These are phyloP conservation scores for Fusarium sterilihyphosum DNA, from an alignment of 2,329 filamentous ascomycete species.

Conservation along the genomic window DNA sequence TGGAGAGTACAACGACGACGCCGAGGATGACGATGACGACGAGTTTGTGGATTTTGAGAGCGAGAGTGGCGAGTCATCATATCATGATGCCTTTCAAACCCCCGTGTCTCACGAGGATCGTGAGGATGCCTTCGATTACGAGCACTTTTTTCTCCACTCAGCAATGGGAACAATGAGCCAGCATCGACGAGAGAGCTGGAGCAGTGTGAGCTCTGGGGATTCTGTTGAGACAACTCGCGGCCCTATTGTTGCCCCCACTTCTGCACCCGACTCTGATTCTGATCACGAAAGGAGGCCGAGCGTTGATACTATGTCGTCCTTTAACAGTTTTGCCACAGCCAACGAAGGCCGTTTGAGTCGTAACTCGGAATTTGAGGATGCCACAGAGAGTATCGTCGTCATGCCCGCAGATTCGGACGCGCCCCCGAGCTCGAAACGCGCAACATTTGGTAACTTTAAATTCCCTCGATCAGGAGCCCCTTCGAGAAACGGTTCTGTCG, in stretches of 20 bases:
- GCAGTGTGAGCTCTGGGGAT: constrained; percentile 67
- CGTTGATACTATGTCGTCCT: constrained; percentile 60
- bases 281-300: constrained; percentile 55
- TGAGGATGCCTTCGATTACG: constrained; percentile 95
- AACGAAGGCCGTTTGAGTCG: constrained; percentile 59
- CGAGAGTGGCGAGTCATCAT: constrained; percentile 71
- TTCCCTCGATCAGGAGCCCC: constrained; percentile 31
- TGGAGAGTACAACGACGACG: constrained; percentile 38
- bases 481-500: constrained; percentile 41
- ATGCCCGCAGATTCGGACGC: constrained; percentile 36
- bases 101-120: constrained; percentile 88
- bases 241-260: constrained; percentile 42
- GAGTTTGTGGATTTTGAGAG: constrained; percentile 59
- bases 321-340: constrained; percentile 67
- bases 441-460: constrained; percentile 42
- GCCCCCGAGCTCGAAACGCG: constrained; percentile 35
- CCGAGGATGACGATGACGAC: constrained; percentile 45
- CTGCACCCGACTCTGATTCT: constrained; percentile 12
- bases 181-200: constrained; percentile 53
- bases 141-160: constrained; percentile 94
- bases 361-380: constrained; percentile 39
- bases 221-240: constrained; percentile 70
- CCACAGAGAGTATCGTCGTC: constrained; percentile 32
- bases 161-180: constrained; percentile 81
- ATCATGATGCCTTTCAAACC: constrained; percentile 68